Evolutionary conservation across 2,329 filamentous ascomycete species (phyloP), one percentile per base, ranked within the genome.

Genomic region (Colletotrichum gigasporum): DNA sequence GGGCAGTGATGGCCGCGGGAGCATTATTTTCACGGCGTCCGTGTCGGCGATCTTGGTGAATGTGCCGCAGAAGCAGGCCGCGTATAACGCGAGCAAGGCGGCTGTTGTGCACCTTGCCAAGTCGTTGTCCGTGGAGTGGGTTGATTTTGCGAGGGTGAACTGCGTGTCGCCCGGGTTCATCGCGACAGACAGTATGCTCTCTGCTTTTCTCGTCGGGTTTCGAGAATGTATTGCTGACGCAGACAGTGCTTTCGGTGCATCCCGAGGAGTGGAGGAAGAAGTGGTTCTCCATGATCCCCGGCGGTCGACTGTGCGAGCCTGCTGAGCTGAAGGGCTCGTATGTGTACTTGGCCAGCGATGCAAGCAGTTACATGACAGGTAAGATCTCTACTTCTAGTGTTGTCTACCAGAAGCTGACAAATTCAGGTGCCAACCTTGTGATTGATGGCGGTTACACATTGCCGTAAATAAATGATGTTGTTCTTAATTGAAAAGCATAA

Each of bases 1-100:
- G 2, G 69, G 64, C 11, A 67, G 68, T 2, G 59, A 54, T 3
- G 72, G 68, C 42, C 75, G 74, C 24, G 75, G 70, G 1, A 77
- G 69, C 68, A 78, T 78, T 69, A 79, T 79, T 65, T 80, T 76
- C 70, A 82, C 73, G 11, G 80, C 73, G 4, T 79, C 69, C 26
- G 75, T 79, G 16, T 79, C 78, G 18, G 76, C 75, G 0, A 74
- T 77, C 14, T 71, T 83, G 14, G 77, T 79, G 35, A 79, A 80
- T 47, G 68, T 79, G 26, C 78, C 77, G 4, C 77, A 79, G 71
- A 80, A 28, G 42, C 58, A 62, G 51, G 57, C 62, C 7, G 90
- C 89, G 10, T 94, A 94, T 80, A 94, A 94, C 71, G 85, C 91
- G 18, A 91, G 87, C 51, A 94, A 94, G 76, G 90, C 90, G 5